Evolutionary conservation across 305 asterid genomes (phyloP).

Genomic region (Fraxinus nigra): DNA sequence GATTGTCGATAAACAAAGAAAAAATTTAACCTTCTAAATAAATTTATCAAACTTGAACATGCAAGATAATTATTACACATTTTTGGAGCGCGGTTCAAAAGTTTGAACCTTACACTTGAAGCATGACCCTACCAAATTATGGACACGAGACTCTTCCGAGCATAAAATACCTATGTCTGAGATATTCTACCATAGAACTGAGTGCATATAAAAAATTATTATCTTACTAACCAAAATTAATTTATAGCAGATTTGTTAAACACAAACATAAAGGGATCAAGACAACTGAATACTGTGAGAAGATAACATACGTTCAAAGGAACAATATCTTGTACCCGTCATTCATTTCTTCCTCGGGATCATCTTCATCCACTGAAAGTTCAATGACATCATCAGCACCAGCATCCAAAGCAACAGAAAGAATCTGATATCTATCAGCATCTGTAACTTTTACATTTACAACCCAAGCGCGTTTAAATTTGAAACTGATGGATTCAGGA

Average conservation of each 20-base stretch:
- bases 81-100: background rate
- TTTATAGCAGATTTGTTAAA: background rate
- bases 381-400: conserved; percentile 88
- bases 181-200: background rate
- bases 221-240: background rate
- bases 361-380: conserved; percentile 61
- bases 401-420: conserved; percentile 78
- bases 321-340: conserved; percentile 45
- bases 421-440: conserved; percentile 66
- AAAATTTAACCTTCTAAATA: conserved; percentile 2
- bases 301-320: background rate
- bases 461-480: conserved; percentile 76
- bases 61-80: background rate
- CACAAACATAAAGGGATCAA: background rate
- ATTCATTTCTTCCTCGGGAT: conserved; percentile 51
- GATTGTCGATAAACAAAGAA: background rate
- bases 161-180: background rate
- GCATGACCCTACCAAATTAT: background rate
- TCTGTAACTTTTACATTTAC: conserved; percentile 62
- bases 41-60: background rate
- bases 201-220: background rate
- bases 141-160: background rate
- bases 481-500: conserved; percentile 84
- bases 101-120: background rate
- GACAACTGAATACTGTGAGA: background rate